Base-by-base conservation (phyloP, 1,284 basidiomycete species). In the Hemileccinum hortonii region DNA sequence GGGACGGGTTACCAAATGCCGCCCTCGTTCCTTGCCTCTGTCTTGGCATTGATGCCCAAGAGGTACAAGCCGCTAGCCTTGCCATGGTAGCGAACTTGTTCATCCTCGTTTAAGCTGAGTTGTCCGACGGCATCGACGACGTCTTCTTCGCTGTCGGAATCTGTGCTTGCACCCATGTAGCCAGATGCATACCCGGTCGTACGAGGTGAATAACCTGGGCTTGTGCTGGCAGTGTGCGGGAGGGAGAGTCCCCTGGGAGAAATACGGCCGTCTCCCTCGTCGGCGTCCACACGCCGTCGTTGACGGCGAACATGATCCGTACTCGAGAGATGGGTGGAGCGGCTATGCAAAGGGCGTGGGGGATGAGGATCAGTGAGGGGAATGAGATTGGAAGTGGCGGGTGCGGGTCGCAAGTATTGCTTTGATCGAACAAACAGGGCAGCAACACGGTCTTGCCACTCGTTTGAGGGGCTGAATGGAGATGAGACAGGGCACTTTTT, bases 51-150 rank as follows among this genome's bases (percentile, higher is more conserved):
- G 59, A 76, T 75, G 15, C 83, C 83, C 46, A 94, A 72, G 49
- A 94, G 74, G 67, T 94, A 84, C 55, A 94, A 68, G 1, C 91
- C 92, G 52, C 87, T 90, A 7, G 82, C 86, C 65, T 90, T 88
- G 33, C 87, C 87, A 61, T 91, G 87, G 66, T 84, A 90, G 24
- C 88, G 74, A 16, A 93, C 83, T 65, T 93, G 84, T 57, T 78
- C 78, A 52, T 93, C 87, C 72, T 94, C 91, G 61, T 93, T 91
- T 60, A 94, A 64, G 56, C 87, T 90, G 54, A 94, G 73, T 68
- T 93, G 90, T 4, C 92, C 91, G 6, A 92, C 78, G 33, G 89
- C 89, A 58, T 86, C 81, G 18, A 80, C 77, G 14, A 93, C 78
- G 21, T 79, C 78, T 30, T 80, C 79, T 47, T 74, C 78, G 39